Evolutionary conservation across 495 filamentous ascomycete species (phyloP).

Genomic region (Cenococcum geophilum): DNA sequence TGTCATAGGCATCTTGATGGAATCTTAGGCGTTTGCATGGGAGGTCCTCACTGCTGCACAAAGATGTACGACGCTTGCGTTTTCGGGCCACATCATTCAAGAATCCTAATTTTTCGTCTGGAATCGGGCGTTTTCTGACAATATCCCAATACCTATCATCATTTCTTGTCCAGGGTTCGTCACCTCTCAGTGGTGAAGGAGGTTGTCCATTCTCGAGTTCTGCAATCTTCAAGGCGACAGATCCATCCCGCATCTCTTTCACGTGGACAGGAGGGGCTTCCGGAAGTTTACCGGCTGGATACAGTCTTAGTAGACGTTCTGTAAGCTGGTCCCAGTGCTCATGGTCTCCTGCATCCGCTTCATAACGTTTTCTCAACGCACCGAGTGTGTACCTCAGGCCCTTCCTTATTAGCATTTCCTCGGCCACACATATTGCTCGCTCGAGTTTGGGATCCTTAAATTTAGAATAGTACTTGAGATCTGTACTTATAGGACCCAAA

Average conservation of each 20-base stretch:
- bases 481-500: neutral
- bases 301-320: neutral
- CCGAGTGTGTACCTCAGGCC: neutral
- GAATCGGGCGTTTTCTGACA: neutral
- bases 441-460: neutral
- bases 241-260: neutral
- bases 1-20: too few species aligned
- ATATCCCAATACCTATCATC: neutral
- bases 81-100: neutral
- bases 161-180: conserved; percentile 3
- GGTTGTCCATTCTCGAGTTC: neutral
- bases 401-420: neutral
- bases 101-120: neutral
- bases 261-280: neutral
- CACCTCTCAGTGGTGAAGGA: neutral
- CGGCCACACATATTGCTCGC: neutral
- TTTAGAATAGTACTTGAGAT: neutral
- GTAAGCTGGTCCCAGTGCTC: neutral
- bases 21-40: too few species aligned
- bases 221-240: neutral
- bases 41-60: too few species aligned
- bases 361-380: neutral
- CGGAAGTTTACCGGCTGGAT: neutral
- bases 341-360: neutral
- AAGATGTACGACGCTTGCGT: too few species aligned